Base-by-base conservation (phyloP, 345 rosid genomes). In the Linum usitatissimum region DNA sequence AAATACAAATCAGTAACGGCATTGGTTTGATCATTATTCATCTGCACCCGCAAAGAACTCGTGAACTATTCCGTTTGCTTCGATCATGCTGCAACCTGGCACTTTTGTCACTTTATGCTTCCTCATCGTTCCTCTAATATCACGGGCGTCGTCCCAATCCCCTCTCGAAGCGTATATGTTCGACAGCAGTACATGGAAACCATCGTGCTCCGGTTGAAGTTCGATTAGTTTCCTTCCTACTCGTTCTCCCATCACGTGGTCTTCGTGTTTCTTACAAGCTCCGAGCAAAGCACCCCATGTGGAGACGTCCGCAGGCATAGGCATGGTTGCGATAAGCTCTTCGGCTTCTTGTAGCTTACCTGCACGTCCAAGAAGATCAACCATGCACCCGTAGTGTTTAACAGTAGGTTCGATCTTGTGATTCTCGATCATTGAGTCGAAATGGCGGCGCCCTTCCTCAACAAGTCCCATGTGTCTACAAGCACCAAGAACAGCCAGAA, bases 341-440 rank as follows among this genome's bases (percentile, higher is more conserved):
- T 85, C 87, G 5, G 90, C 90, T 75, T 85, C 85, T 70, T 66
- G 69, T 20, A 85, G 77, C 76, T 68, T 59, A 57, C 87, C 87
- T 13, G 81, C 85, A 14, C 90, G 85, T n/a, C 85, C 90, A 45
- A 82, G 77, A 70, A 85, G 86, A 70, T 85, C 90, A 68, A 85
- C 85, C 90, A 85, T 78, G 71, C 87, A 85, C 72, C 90, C 90
- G 54, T 85, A 85, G 64, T 85, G 90, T 78, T 85, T 83, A 18
- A 74, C 66, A 59, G 79, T 82, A 18, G 87, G 85, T 68, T 77
- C 81, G 57, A 84, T 69, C 61, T 55, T 62, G 59, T 71, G 66
- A 18, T 82, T 82, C n/a, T 63, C 55, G 60, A 72, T 61, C 87
- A 85, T 80, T 61, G 83, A 70, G 65, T 66, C 72, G 40, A 82